Evolutionary conservation across 2,329 filamentous ascomycete species (phyloP).

Genomic region (Pseudocercospora fuligena): DNA sequence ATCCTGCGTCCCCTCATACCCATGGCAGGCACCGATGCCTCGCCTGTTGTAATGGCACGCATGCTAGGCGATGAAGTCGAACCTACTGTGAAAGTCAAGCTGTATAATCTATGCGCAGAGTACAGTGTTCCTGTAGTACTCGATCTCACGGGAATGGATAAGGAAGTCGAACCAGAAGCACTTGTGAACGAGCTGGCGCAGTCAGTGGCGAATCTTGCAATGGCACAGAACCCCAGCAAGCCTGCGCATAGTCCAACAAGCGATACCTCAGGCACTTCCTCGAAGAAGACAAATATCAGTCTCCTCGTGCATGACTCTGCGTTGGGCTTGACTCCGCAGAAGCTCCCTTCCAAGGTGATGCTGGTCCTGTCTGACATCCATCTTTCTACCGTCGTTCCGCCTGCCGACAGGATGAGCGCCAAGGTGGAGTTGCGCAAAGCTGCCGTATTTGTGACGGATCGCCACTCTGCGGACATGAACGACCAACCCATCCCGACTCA

Average conservation of each 20-base stretch:
- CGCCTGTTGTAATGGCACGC: constrained; percentile 80
- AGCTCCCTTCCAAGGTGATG: constrained; percentile 74
- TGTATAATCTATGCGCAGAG: constrained; percentile 83
- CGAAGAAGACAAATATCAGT: constrained; percentile 64
- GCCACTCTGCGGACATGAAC: constrained; percentile 57
- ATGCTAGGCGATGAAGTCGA: constrained; percentile 95
- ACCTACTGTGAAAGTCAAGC: constrained; percentile 83
- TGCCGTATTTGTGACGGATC: constrained; percentile 81
- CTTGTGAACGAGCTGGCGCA: constrained; percentile 76
- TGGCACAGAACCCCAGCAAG: constrained; percentile 62
- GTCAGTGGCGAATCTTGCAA: constrained; percentile 65
- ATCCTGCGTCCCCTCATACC: constrained; percentile 69
- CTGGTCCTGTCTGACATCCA: constrained; percentile 79
- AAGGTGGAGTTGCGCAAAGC: constrained; percentile 76
- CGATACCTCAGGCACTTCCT: constrained; percentile 34
- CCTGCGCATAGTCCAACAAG: constrained; percentile 35
- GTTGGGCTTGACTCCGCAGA: constrained; percentile 81
- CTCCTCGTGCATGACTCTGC: constrained; percentile 81
- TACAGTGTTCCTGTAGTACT: constrained; percentile 85
- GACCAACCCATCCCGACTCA: constrained; percentile 9
- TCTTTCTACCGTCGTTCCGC: constrained; percentile 69
- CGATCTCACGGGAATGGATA: constrained; percentile 72
- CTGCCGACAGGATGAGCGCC: constrained; percentile 66
- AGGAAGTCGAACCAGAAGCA: constrained; percentile 50
- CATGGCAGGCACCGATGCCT: constrained; percentile 44